Evolutionary conservation across 768 basidiomycete genomes (phyloP), one percentile per base, ranked within the genome.

Genomic region (Leccinum barrowsii): DNA sequence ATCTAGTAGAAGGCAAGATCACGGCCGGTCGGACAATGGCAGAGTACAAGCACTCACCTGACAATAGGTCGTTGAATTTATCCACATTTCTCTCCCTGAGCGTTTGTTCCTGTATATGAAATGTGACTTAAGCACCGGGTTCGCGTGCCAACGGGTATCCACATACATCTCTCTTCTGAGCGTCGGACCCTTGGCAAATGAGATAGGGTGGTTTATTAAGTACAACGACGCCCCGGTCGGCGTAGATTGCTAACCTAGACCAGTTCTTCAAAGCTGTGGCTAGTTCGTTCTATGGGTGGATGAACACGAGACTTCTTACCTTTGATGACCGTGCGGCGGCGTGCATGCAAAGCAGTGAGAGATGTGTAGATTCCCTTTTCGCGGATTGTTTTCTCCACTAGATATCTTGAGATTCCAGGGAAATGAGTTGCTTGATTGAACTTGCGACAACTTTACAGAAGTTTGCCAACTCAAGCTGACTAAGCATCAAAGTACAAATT

Each of bases 131-230:
- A 10, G 37, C 22, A 55, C 30, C 40, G n/a, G 30, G 51, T 26
- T 42, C 53, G 44, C 30, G 44, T 52, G 50, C 42, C 52, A 57
- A 42, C 22, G 52, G 50, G 50, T 37, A 48, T 51, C 26, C 52
- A 65, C 66, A 40, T 48, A 70, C 71, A 44, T 67, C 53, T 28
- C 46, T 50, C 52, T 64, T 58, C 52, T 68, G 68, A 58, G 15
- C 50, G 42, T 77, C 56, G 28, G 68, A 73, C 54, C 68, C 65
- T 70, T 87, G 86, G 57, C 82, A 85, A 12, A 83, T 67, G 44
- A 87, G 73, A 21, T 77, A 80, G 4, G 82, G 76, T 3, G 86
- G 85, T 65, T 88, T 88, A 65, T 86, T 84, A 44, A 86, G 62
- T 7, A 86, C 76, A 17, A 86, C 70, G n/a, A 81, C 56, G 19